Evolutionary conservation across 305 asterid genomes (phyloP).

Genomic region (Fraxinus platypoda): DNA sequence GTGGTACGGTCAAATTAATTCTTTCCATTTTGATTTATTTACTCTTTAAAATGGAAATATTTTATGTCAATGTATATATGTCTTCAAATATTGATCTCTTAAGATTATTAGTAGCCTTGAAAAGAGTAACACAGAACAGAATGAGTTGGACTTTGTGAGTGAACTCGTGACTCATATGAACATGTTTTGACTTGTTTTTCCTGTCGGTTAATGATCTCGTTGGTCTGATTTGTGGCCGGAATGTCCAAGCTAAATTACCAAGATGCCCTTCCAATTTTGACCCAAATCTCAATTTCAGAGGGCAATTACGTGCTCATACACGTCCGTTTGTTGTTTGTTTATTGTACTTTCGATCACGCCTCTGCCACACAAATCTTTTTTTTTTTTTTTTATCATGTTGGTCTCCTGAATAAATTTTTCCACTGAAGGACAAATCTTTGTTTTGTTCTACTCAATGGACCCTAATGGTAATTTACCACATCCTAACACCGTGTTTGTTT

Average conservation of each 20-base stretch:
- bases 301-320: neutral
- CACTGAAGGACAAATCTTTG: conserved; percentile 37
- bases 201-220: conserved; percentile 55
- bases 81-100: neutral
- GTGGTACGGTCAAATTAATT: neutral
- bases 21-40: neutral
- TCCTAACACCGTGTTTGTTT: conserved; percentile 20
- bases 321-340: conserved; percentile 2
- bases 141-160: conserved; percentile 19
- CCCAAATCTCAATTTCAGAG: conserved; percentile 6
- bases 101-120: neutral
- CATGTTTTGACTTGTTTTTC: conserved; percentile 36
- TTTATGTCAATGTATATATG: neutral
- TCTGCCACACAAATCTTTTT: conserved; percentile 30
- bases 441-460: conserved; percentile 30
- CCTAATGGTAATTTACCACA: conserved; percentile 24
- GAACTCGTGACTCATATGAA: conserved; percentile 33
- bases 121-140: neutral
- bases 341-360: conserved; percentile 15
- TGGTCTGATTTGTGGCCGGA: conserved; percentile 44
- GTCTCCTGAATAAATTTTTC: conserved; percentile 24
- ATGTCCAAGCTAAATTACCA: conserved; percentile 39
- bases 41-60: neutral
- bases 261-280: conserved; percentile 21
- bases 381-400: conserved; percentile 21